Evolutionary conservation across 805 yeast genomes (phyloP), one percentile per base, ranked within the genome.

Genomic region (Candida pseudofarinosa): DNA sequence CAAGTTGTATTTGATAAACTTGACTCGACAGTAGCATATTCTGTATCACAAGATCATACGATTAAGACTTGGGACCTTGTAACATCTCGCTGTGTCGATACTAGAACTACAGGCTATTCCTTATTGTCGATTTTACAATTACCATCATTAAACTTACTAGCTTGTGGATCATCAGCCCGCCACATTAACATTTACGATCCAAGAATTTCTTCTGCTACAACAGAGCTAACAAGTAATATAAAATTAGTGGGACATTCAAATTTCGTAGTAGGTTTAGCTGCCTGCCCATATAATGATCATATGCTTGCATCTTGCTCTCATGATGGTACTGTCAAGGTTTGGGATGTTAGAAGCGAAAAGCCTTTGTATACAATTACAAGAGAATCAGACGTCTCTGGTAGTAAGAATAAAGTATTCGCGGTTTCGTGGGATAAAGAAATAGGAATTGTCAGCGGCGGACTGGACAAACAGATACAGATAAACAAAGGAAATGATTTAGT

Each of bases 151-250:
- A 79, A 86, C 48, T 69, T 93, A 42, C 66, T 93, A 23, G 96
- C 90, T 6, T 80, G 91, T 44, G 99, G 99, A n/a, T 88, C 97
- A 1, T 84, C 96, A 10, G 97, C 97, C n/a, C 84, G 99, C 65
- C 98, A 93, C 64, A 90, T 93, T 49, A 83, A 89, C 42, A 72
- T 93, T 47, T 95, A 88, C 58, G 99, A 93, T 62, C 97, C 98
- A 36, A 79, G 99, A 60, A 63, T 79, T 0, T 73, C 83, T 2
- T 71, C 78, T 4, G 75, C 80, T 5, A 76, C 83, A 33, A 74
- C 81, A 13, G 83, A 82, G 44, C 81, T 78, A 42, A 69, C 75
- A 37, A 53, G 46, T 37, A 43, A 58, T 23, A 17, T 20, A 30
- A 95, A 89, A 63, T 74, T 93, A 41, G 71, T 80, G 38, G 99